Conservation (phyloP, 2,329 filamentous ascomycete species). For the Cladorrhinum sp. region DNA sequence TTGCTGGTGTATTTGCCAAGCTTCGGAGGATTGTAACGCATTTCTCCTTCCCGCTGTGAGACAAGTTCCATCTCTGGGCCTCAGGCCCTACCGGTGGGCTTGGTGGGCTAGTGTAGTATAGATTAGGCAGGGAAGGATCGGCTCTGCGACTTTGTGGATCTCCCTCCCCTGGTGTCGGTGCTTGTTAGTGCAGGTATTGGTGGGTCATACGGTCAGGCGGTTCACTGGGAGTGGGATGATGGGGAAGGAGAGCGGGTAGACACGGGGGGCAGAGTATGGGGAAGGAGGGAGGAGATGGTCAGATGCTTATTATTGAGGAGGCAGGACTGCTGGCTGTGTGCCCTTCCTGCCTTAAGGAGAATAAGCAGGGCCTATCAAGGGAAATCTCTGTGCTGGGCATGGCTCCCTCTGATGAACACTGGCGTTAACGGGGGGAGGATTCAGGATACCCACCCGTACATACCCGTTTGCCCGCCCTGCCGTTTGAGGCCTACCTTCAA, state of each 20-base stretch:
- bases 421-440: neutral
- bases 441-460: neutral
- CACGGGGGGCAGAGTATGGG: neutral
- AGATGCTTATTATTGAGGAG: neutral
- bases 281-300: neutral
- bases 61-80: too few relatives aligned
- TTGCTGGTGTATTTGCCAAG: neutral
- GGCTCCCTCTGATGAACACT: too few relatives aligned
- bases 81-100: too few relatives aligned
- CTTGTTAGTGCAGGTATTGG: too few relatives aligned
- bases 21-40: neutral
- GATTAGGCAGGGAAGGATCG: neutral
- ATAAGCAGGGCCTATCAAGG: neutral
- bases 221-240: too few relatives aligned
- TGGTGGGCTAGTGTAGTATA: neutral
- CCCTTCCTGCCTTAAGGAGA: neutral
- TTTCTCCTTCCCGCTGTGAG: constrained; percentile 12
- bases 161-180: neutral
- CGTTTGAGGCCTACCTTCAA: too few relatives aligned
- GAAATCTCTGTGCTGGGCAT: too few relatives aligned
- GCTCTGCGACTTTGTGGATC: neutral
- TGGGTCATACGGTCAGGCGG: neutral
- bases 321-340: neutral
- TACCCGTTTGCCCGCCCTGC: neutral
- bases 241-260: neutral